Percentiles rank a stretch among this genome's conserved stretches.
Conservation (phyloP, 352 stramenopile genomes). For the Phytophthora palmivora region DNA sequence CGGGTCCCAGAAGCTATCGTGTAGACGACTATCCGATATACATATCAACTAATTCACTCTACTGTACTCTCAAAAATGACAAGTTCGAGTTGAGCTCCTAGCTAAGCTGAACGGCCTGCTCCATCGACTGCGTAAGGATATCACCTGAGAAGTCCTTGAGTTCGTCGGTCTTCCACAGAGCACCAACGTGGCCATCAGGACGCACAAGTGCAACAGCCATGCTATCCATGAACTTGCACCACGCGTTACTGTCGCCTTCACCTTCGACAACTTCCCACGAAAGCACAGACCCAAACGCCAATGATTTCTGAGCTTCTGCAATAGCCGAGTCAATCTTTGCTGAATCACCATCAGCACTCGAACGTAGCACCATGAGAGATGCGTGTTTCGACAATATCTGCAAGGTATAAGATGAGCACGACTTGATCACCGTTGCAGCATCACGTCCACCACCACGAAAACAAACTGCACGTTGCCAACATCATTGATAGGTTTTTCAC, state of each 20-base stretch:
- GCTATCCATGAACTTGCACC: constrained; percentile 45
- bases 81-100: constrained; percentile 10
- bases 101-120: constrained; percentile 39
- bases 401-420: constrained; percentile 20
- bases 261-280: constrained; percentile 37
- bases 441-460: constrained; percentile 55
- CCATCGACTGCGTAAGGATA: constrained; percentile 30
- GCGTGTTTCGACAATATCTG: constrained; percentile 38
- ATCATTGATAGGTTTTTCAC: constrained; percentile 3
- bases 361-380: constrained; percentile 46
- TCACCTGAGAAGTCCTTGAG: constrained; percentile 23
- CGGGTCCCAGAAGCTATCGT: constrained; percentile 32
- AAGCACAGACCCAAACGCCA: constrained; percentile 42
- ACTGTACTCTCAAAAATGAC: constrained; percentile 23
- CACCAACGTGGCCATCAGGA: constrained; percentile 83
- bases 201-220: constrained; percentile 67
- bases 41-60: constrained; percentile 28
- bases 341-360: constrained; percentile 24
- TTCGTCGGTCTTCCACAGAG: constrained; percentile 53
- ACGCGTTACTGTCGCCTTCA: constrained; percentile 39
- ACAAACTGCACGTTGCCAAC: constrained; percentile 56
- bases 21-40: constrained; percentile 9
- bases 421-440: constrained; percentile 21
- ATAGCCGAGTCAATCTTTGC: constrained; percentile 20
- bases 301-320: constrained; percentile 12